Percentiles rank a stretch among this genome's conserved stretches.
These are phyloP conservation scores for Hypoxylon perforatum DNA, from an alignment of 495 filamentous ascomycete species.

Conservation along the genomic window DNA sequence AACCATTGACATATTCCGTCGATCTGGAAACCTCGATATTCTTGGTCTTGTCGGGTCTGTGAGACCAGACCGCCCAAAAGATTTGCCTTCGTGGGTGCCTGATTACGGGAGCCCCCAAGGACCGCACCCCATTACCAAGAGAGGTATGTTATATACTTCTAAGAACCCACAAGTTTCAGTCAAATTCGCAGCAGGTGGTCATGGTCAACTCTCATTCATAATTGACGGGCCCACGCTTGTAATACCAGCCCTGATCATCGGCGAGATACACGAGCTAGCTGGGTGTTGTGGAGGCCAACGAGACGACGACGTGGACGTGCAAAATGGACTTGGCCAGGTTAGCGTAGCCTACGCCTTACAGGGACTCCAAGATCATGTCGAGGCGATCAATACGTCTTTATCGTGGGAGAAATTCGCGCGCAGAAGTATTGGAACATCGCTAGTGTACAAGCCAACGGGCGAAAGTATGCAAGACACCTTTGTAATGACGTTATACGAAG, in stretches of 20 bases:
- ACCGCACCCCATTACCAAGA: slow-evolving; percentile 17
- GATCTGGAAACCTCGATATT: slow-evolving; percentile 10
- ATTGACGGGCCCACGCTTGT: slow-evolving; percentile 13
- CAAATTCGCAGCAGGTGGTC: slow-evolving; percentile 16
- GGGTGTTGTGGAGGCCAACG: slow-evolving; percentile 3
- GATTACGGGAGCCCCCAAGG: slow-evolving; percentile 17
- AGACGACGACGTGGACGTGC: slow-evolving; percentile 16
- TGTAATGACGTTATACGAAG: slow-evolving; percentile 10
- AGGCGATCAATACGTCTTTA: slow-evolving; percentile 12
- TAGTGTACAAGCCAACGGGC: slow-evolving; percentile 9
- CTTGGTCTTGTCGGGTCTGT: slow-evolving; percentile 14
- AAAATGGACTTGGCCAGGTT: slow-evolving; percentile 12
- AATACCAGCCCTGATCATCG: slow-evolving; percentile 12
- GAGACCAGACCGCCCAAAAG: slow-evolving; percentile 14
- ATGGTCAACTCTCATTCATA: slow-evolving; percentile 12
- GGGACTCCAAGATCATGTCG: slow-evolving; percentile 14
- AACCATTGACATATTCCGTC: slow-evolving; percentile 12
- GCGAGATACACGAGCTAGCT: slow-evolving; percentile 17
- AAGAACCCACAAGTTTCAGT: slow-evolving; percentile 14
- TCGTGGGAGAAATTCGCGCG: slow-evolving; percentile 14
- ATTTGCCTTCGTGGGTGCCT: slow-evolving; percentile 21
- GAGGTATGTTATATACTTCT: slow-evolving; percentile 14
- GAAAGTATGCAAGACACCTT: slow-evolving; percentile 17
- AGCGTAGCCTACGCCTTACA: slow-evolving; percentile 3
- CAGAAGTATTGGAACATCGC: slow-evolving; percentile 5